Base-by-base conservation (phyloP, 2,329 filamentous ascomycete genomes). In the Kalmusia sp. region DNA sequence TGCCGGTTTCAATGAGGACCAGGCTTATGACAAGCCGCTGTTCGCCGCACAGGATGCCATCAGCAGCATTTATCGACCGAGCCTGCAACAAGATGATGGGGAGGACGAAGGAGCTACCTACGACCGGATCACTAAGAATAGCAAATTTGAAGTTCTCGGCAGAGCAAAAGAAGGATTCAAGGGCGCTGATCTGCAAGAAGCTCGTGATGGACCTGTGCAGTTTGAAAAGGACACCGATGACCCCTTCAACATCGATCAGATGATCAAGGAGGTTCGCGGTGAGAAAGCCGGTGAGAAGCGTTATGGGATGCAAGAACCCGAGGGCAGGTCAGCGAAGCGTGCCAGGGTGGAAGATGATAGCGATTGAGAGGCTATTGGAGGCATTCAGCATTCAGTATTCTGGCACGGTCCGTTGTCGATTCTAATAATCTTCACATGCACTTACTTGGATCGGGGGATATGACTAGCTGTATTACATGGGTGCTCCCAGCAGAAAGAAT, bases 31-130 rank as follows among this genome's bases (percentile, higher is more conserved):
- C 75, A 98, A 98, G 77, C 95, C 95, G 17, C 80, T 99, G 6
- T 99, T 99, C 72, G 93, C 93, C 1, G 93, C 95, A 12, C 92
- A 97, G 72, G 93, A 98, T 70, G 93, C 92, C 7, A 92, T 97
- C 66, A 95, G 86, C 77, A 93, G 88, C 73, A 98, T 99, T 62
- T 99, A 99, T 76, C 85, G 92, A 28, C 92, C 93, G 1, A 85
- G 85, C 19, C 85, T 89, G 21, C 81, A 83, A 37, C 87, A 88
- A 51, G 85, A 88, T 38, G 88, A 87, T 14, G 89, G 91, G 15
- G 89, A 90, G 51, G 91, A 92, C 44, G 92, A 89, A 31, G 93
- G 90, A 0, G 90, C 93, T 55, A 86, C 84, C 39, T 90, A 97
- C 84, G 90, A 89, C 64, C 90, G 89, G 76, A 96, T 99, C 58